A percentile compares a stretch with the other conserved stretches of the same genome.
Evolutionary conservation across 78 protist genomes (phyloP).

Genomic region (Polysphondylium violaceum): DNA sequence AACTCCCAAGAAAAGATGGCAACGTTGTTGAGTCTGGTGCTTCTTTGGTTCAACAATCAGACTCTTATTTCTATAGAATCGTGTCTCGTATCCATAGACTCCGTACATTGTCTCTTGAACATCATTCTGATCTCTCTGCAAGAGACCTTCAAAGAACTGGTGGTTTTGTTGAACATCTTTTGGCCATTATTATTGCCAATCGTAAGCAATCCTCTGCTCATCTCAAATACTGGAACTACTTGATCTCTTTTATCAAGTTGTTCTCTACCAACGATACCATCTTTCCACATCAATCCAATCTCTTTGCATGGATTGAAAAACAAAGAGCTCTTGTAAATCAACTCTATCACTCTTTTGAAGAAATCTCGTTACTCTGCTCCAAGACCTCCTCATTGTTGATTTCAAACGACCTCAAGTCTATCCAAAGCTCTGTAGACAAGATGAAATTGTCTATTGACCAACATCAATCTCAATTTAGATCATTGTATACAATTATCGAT

Average conservation of each 20-base stretch:
- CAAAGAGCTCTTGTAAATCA: slow-evolving; percentile 20
- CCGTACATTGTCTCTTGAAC: slow-evolving; percentile 44
- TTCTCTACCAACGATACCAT: slow-evolving; percentile 7
- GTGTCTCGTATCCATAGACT: slow-evolving; percentile 59
- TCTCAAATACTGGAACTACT: not conserved
- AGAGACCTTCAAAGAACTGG: slow-evolving; percentile 63
- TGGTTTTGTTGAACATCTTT: slow-evolving; percentile 44
- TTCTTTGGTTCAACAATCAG: slow-evolving; percentile 28
- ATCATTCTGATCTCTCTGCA: slow-evolving; percentile 29
- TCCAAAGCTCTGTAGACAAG: not conserved
- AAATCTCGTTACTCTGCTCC: slow-evolving; percentile 9
- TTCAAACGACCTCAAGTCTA: not conserved
- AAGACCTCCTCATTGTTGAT: not conserved
- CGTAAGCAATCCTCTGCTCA: not conserved
- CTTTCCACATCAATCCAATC: not conserved
- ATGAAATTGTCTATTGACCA: not conserved
- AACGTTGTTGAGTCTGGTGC: slow-evolving; percentile 13
- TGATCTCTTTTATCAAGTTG: slow-evolving; percentile 6
- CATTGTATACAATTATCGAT: not conserved
- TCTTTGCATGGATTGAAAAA: not conserved
- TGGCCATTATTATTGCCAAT: slow-evolving; percentile 6
- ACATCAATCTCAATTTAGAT: slow-evolving; percentile 23
- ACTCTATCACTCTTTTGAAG: not conserved
- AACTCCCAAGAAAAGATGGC: not conserved
- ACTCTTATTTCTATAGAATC: slow-evolving; percentile 64